Percentiles rank a stretch among this genome's conserved stretches.
These are phyloP conservation scores for Maudiozyma serrabonitensis DNA, from an alignment of 805 yeast genomes.

Conservation along the genomic window DNA sequence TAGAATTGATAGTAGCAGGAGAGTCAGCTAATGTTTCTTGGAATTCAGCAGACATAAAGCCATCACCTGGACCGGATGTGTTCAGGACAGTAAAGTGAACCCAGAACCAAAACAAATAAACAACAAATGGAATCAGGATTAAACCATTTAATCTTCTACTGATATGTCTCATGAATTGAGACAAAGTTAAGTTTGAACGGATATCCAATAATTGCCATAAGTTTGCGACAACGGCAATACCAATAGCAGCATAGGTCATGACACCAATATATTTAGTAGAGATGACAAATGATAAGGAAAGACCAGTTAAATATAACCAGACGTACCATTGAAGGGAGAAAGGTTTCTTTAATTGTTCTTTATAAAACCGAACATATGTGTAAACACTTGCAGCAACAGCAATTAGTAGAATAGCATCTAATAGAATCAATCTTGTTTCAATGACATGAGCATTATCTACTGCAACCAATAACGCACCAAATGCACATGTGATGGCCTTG, in stretches of 20 bases:
- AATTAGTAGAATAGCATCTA: slow-evolving; percentile 82
- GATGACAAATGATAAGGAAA: slow-evolving; percentile 80
- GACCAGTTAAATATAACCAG: slow-evolving; percentile 81
- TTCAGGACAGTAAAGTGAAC: slow-evolving; percentile 75
- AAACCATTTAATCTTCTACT: slow-evolving; percentile 61
- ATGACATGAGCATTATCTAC: slow-evolving; percentile 86
- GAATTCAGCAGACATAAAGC: slow-evolving; percentile 89
- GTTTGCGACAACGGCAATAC: slow-evolving; percentile 75
- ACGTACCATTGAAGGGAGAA: slow-evolving; percentile 71
- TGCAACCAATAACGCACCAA: slow-evolving; percentile 66
- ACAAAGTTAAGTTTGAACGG: slow-evolving; percentile 51
- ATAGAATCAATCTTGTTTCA: slow-evolving; percentile 80
- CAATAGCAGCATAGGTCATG: slow-evolving; percentile 80
- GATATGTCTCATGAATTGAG: slow-evolving; percentile 57
- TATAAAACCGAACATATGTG: slow-evolving; percentile 70
- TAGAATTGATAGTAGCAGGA: slow-evolving; percentile 59
- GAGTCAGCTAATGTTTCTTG: slow-evolving; percentile 88
- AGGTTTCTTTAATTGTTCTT: slow-evolving; percentile 51
- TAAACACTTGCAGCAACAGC: slow-evolving; percentile 76
- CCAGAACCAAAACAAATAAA: slow-evolving; percentile 85
- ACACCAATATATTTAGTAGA: slow-evolving; percentile 95
- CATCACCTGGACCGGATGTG: slow-evolving; percentile 93
- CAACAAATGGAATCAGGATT: slow-evolving; percentile 67
- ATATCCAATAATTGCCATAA: slow-evolving; percentile 81
- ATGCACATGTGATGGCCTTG: slow-evolving; percentile 65